These are phyloP conservation scores for Pochonia chlamydosporia DNA, from an alignment of 2,329 filamentous ascomycete species.

Conservation along the genomic window DNA sequence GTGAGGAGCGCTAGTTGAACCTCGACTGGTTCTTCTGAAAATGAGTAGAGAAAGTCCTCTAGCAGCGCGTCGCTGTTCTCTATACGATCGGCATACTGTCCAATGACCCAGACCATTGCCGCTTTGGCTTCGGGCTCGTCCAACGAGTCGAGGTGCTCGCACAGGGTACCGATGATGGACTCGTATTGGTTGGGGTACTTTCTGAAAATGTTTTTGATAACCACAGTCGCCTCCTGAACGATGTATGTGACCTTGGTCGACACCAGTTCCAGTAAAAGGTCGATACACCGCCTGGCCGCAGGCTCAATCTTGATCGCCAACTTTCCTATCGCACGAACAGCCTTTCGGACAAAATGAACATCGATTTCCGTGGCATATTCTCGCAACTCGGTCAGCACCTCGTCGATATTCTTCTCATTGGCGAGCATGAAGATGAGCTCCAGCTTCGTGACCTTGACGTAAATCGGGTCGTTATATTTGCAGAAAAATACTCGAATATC, in stretches of 20 bases:
- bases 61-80: constrained; percentile 92
- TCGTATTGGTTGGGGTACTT: constrained; percentile 99
- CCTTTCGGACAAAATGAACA: constrained; percentile 97
- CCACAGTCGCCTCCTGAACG: constrained; percentile 96
- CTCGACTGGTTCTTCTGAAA: constrained; percentile 90
- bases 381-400: constrained; percentile 87
- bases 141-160: constrained; percentile 91
- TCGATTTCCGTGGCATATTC: constrained; percentile 99
- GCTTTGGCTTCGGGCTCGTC: constrained; percentile 98
- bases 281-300: constrained; percentile 84
- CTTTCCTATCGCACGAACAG: constrained; percentile 94
- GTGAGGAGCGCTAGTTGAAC: constrained; percentile 92
- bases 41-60: constrained; percentile 91
- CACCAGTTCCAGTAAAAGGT: constrained; percentile 84
- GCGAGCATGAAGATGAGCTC: constrained; percentile 99
- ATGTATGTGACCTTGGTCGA: constrained; percentile 99
- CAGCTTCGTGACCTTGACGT: constrained; percentile 97
- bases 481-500: constrained; percentile 99
- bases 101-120: constrained; percentile 99
- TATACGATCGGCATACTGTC: constrained; percentile 94
- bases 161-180: constrained; percentile 91
- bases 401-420: constrained; percentile 88
- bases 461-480: constrained; percentile 99
- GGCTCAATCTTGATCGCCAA: constrained; percentile 98
- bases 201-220: constrained; percentile 98